A percentile compares a stretch with the other conserved stretches of the same genome.
These are phyloP conservation scores for Aspergillus fischeri DNA, from an alignment of 2,329 filamentous ascomycete genomes.

Conservation along the genomic window DNA sequence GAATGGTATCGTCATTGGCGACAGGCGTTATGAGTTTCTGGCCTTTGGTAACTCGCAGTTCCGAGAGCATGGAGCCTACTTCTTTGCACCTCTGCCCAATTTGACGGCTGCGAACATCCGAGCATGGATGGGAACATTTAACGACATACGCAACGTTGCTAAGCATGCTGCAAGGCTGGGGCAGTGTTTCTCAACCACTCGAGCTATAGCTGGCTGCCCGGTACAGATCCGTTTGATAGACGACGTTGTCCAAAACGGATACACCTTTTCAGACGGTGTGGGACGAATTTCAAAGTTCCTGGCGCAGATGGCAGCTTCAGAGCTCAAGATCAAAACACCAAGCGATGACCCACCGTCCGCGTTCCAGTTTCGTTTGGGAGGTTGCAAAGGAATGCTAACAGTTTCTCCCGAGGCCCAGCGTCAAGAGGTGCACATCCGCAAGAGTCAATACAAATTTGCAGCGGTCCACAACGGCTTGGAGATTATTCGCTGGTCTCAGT, in stretches of 20 bases:
- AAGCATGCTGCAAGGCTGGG: slow-evolving; percentile 87
- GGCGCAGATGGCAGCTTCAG: slow-evolving; percentile 66
- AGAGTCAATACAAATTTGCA: slow-evolving; percentile 84
- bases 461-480: slow-evolving; percentile 70
- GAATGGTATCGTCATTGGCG: slow-evolving; percentile 78
- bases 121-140: slow-evolving; percentile 80
- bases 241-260: slow-evolving; percentile 66
- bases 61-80: slow-evolving; percentile 85
- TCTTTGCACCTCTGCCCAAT: slow-evolving; percentile 70
- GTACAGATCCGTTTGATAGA: slow-evolving; percentile 56
- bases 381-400: slow-evolving; percentile 83
- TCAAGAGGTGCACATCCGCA: slow-evolving; percentile 70
- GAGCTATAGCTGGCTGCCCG: slow-evolving; percentile 63
- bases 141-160: slow-evolving; percentile 75
- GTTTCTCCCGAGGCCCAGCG: slow-evolving; percentile 66
- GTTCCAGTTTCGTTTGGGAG: slow-evolving; percentile 87
- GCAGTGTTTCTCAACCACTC: slow-evolving; percentile 93
- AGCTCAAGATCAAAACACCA: slow-evolving; percentile 59
- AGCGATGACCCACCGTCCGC: slow-evolving; percentile 65
- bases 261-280: slow-evolving; percentile 85
- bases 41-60: slow-evolving; percentile 96
- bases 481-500: slow-evolving; percentile 76
- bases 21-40: slow-evolving; percentile 79
- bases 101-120: slow-evolving; percentile 73
- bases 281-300: slow-evolving; percentile 83